These are phyloP conservation scores for Beta lomatogona DNA, from an alignment of 179 eudicot genomes.

Conservation along the genomic window DNA sequence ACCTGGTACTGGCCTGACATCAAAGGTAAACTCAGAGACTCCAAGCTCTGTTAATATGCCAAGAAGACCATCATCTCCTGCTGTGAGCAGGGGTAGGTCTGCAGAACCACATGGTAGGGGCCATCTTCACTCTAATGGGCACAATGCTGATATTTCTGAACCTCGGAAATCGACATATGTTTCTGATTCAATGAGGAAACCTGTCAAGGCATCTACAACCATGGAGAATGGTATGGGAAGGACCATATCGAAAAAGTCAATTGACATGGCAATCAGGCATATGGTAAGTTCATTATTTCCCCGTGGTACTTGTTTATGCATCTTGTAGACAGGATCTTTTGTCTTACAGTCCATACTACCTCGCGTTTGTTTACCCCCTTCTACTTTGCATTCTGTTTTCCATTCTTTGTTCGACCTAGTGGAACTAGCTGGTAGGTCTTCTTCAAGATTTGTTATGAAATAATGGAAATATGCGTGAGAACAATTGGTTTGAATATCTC, in stretches of 20 bases:
- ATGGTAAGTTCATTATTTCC: conserved; percentile 56
- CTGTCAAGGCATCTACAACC: conserved; percentile 50
- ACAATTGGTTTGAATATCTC: background rate
- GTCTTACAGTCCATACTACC: background rate
- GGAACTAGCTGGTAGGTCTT: background rate
- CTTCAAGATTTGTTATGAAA: too few species aligned
- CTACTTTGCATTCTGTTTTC: background rate
- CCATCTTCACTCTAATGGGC: conserved; percentile 53
- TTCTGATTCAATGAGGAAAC: conserved; percentile 61
- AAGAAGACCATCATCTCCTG: conserved; percentile 80
- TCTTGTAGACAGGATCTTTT: conserved; percentile 13
- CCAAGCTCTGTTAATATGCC: conserved; percentile 43
- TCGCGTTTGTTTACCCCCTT: background rate
- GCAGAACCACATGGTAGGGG: conserved; percentile 62
- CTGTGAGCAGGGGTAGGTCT: conserved; percentile 66
- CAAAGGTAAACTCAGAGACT: conserved; percentile 56
- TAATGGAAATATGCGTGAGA: background rate
- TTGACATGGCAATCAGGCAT: conserved; percentile 94
- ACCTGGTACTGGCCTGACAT: conserved; percentile 58
- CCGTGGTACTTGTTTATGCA: background rate
- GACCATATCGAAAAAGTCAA: conserved; percentile 88
- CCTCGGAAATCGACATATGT: conserved; percentile 50
- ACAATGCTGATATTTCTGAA: conserved; percentile 49
- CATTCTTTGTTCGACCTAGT: background rate
- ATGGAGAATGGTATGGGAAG: conserved; percentile 83